These are phyloP conservation scores for Ophiostoma triangulosporum DNA, from an alignment of 2,329 filamentous ascomycete species.

Conservation along the genomic window DNA sequence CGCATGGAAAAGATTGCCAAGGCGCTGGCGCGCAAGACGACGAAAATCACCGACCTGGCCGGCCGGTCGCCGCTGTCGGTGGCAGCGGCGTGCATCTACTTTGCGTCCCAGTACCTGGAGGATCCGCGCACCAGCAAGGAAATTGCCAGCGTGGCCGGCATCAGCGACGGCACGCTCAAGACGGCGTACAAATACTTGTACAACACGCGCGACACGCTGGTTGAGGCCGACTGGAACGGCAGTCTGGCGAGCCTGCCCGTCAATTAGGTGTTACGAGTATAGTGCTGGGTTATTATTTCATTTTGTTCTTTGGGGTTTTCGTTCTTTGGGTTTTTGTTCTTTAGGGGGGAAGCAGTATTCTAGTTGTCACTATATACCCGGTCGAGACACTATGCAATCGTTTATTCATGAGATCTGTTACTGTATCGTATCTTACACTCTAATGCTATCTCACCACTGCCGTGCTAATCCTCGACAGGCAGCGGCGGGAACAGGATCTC, in stretches of 20 bases:
- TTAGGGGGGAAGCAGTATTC: too few relatives aligned
- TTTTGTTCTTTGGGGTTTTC: too few relatives aligned
- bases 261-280: too few relatives aligned
- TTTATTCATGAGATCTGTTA: not conserved
- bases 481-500: constrained; percentile 40
- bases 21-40: constrained; percentile 64
- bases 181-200: constrained; percentile 88
- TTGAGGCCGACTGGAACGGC: constrained; percentile 29
- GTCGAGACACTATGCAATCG: too few relatives aligned
- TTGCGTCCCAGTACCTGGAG: constrained; percentile 78
- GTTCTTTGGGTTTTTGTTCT: too few relatives aligned
- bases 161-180: constrained; percentile 94
- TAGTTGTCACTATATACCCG: not conserved
- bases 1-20: constrained; percentile 69
- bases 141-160: constrained; percentile 71
- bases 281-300: too few relatives aligned
- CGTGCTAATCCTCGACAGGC: constrained; percentile 26
- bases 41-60: constrained; percentile 65
- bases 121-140: constrained; percentile 70
- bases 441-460: not conserved
- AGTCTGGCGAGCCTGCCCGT: constrained; percentile 57
- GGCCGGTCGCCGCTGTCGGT: constrained; percentile 89
- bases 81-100: constrained; percentile 91
- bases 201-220: constrained; percentile 53
- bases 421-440: not conserved